These are phyloP conservation scores for Graphilbum sp. DNA, from an alignment of 2,329 filamentous ascomycete genomes.

Conservation along the genomic window DNA sequence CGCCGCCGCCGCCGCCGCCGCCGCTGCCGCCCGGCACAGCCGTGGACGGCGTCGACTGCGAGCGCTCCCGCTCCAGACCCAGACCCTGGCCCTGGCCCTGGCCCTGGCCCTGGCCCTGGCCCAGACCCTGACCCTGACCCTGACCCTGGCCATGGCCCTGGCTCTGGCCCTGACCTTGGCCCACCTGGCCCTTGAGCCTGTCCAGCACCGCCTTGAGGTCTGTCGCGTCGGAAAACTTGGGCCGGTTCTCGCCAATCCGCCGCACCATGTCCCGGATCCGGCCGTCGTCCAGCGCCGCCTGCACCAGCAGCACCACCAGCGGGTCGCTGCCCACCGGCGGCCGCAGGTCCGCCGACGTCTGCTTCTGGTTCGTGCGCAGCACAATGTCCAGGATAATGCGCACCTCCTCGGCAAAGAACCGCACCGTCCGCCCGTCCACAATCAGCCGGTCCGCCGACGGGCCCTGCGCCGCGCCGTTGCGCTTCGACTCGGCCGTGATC, in stretches of 20 bases:
- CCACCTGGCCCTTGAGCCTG: constrained; percentile 25
- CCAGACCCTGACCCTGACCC: constrained; percentile 6
- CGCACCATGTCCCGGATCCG: constrained; percentile 32
- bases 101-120: background rate
- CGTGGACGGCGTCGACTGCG: background rate
- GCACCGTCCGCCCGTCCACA: constrained; percentile 38
- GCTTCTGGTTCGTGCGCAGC: constrained; percentile 38
- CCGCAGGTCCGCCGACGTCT: constrained; percentile 34
- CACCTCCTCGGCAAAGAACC: constrained; percentile 43
- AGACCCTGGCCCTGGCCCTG: background rate
- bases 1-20: background rate
- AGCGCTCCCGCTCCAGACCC: background rate
- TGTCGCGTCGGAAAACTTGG: constrained; percentile 33
- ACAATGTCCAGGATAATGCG: constrained; percentile 41
- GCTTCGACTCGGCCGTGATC: constrained; percentile 45
- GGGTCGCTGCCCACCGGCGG: constrained; percentile 38
- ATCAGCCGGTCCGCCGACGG: constrained; percentile 37
- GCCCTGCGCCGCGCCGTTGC: constrained; percentile 30
- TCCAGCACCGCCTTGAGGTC: constrained; percentile 38
- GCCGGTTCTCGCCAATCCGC: constrained; percentile 34
- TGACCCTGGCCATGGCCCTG: background rate
- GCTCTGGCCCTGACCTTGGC: constrained; percentile 3
- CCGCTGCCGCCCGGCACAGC: background rate
- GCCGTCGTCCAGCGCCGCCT: constrained; percentile 36
- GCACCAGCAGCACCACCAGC: constrained; percentile 39